Evolutionary conservation across 352 stramenopile genomes (phyloP), one percentile per base, ranked within the genome.

Genomic region (Globisporangium echinulatum): DNA sequence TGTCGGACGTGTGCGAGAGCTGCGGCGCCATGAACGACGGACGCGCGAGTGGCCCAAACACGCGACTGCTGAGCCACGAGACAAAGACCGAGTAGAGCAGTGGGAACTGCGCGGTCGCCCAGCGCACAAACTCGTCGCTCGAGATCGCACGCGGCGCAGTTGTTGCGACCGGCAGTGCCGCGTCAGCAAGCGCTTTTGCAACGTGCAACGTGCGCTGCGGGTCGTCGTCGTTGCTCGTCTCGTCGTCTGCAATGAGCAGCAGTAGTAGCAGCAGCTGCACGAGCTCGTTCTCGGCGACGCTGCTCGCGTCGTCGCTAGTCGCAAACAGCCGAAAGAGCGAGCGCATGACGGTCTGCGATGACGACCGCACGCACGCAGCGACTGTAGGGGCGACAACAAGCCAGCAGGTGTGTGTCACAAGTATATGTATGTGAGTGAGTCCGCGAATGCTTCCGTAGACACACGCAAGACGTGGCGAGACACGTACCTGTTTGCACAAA

Each of bases 31-130:
- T 67, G 65, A 86, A 93, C 11, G 81, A 82, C 11, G 66, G 66
- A 15, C 72, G 79, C 14, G 74, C 71, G 47, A 88, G 60, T 3
- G 67, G 60, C 0, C 61, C 74, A 43, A 93, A 87, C 62, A 74
- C 72, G 43, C 79, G 79, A 44, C 48, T 64, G 13, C 68, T 64
- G 63, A 94, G 75, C 81, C 83, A 94, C 64, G 79, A 82, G 43
- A 79, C 74, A 37, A 94, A 90, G 40, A 92, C 58, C 5, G 82
- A 85, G 64, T 90, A 87, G 17, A 94, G 52, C 48, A 94, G 71
- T 19, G 85, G 85, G 36, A 79, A 81, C n/a, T 90, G 74, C 3
- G 67, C 54, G 57, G 59, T 75, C 46, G 68, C 64, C 81, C 82
- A 94, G 10, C 71, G 71, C 5, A 88, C 59, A 47, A 93, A 87